These are phyloP conservation scores for Lagerstroemia speciosa DNA, from an alignment of 345 rosid species.

Conservation along the genomic window DNA sequence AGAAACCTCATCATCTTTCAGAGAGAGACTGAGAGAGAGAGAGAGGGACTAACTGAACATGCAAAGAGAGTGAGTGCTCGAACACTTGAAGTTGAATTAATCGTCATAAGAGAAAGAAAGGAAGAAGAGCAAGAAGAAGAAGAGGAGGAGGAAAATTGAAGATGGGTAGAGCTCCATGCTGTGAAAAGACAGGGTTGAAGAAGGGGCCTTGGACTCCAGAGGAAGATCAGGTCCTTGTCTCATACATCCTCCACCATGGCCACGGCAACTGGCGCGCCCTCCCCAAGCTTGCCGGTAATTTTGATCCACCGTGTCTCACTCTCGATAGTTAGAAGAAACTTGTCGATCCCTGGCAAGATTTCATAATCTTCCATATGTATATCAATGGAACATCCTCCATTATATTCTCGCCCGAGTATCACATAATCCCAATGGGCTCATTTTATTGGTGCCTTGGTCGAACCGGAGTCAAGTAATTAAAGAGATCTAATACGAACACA, in stretches of 20 bases:
- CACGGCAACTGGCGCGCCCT: constrained; percentile 39
- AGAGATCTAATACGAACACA: neutral
- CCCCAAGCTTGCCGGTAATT: constrained; percentile 73
- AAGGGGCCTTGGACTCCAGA: constrained; percentile 28
- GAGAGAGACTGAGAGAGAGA: too few species aligned
- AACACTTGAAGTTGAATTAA: too few species aligned
- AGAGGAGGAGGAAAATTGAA: too few species aligned
- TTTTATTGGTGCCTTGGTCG: too few species aligned
- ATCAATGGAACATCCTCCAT: too few species aligned
- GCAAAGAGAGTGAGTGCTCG: constrained; percentile 1
- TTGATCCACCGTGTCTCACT: neutral
- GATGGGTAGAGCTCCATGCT: constrained; percentile 91
- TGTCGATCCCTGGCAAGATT: neutral
- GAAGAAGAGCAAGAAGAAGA: neutral
- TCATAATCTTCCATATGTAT: neutral
- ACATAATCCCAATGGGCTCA: too few species aligned
- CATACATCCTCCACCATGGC: constrained; percentile 43
- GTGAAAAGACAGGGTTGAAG: constrained; percentile 72
- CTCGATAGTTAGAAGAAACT: neutral
- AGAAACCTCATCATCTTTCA: neutral
- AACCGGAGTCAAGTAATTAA: too few species aligned
- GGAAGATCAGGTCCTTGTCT: constrained; percentile 59
- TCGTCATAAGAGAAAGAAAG: neutral
- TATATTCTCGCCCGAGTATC: too few species aligned
- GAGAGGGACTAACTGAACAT: too few species aligned